Conservation (phyloP, 2,329 filamentous ascomycete species). For the Dothiorella sarmentorum region DNA sequence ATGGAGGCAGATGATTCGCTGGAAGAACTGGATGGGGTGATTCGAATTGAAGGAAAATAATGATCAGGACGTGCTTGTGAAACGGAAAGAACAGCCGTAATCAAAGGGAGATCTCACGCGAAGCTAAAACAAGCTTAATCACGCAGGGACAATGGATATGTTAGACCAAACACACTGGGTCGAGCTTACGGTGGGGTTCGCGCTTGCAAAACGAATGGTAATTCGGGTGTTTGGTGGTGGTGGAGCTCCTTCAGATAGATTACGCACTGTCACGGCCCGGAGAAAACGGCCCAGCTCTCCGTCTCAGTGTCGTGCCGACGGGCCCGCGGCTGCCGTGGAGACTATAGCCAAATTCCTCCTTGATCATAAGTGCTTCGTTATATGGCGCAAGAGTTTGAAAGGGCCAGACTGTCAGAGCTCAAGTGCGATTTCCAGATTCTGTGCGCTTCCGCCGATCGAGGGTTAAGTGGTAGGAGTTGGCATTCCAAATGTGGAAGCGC, state of each 20-base stretch:
- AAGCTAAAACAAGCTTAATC: slow-evolving; percentile 11
- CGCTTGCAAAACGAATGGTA: background rate
- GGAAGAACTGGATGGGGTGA: background rate
- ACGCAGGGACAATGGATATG: background rate
- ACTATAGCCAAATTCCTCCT: background rate
- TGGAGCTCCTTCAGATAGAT: slow-evolving; percentile 10
- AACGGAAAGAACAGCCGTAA: slow-evolving; percentile 14
- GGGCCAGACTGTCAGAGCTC: too few relatives aligned
- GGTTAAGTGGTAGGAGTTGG: background rate
- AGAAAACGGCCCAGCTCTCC: slow-evolving; percentile 13
- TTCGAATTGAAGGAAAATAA: background rate
- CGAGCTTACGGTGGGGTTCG: background rate
- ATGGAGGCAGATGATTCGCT: background rate
- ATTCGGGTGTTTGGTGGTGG: background rate
- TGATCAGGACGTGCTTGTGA: background rate
- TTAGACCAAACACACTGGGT: background rate
- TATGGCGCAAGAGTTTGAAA: background rate
- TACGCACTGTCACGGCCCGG: background rate
- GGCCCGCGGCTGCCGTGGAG: background rate
- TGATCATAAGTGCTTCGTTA: background rate
- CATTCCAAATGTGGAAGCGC: background rate
- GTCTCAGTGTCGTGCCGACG: slow-evolving; percentile 6
- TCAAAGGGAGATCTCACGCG: background rate
- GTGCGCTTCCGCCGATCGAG: background rate
- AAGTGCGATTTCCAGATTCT: background rate